These are phyloP conservation scores for Pinus tabuliformis DNA, from an alignment of 75 land plant genomes.

Conservation along the genomic window DNA sequence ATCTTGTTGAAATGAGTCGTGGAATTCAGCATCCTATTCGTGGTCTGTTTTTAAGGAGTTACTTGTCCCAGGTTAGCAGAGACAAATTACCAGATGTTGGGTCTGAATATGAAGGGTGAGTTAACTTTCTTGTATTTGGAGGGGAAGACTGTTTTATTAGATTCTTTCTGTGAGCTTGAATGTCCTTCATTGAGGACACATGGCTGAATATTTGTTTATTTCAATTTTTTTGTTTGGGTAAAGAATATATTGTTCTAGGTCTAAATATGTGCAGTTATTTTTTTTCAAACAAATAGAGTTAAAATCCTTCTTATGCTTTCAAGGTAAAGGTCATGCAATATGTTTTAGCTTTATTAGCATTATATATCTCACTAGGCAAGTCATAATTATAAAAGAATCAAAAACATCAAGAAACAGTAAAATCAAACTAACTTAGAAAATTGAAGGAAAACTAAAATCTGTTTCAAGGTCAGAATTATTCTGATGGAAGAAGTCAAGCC, in stretches of 20 bases:
- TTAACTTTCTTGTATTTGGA: neutral
- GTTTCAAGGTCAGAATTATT: neutral
- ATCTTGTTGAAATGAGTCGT: slow-evolving; percentile 98
- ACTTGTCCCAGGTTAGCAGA: slow-evolving; percentile 88
- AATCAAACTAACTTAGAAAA: neutral
- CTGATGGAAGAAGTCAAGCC: neutral
- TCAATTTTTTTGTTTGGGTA: neutral
- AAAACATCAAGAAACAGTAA: neutral
- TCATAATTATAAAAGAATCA: neutral
- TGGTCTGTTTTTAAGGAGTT: slow-evolving; percentile 95
- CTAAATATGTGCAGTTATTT: neutral
- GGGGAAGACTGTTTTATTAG: neutral
- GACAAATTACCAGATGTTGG: slow-evolving; percentile 98
- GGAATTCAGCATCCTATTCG: slow-evolving; percentile 97
- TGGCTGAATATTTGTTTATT: neutral
- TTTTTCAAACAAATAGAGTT: neutral
- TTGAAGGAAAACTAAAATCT: neutral
- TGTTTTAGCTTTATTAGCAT: neutral
- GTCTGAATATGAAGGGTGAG: slow-evolving; percentile 96
- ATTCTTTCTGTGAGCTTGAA: neutral
- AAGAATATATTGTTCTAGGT: neutral
- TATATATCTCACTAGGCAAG: neutral
- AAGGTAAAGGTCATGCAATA: neutral
- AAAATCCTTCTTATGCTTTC: neutral
- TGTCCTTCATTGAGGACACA: neutral